Evolutionary conservation across 2,329 filamentous ascomycete genomes (phyloP).

Genomic region (Ascochyta rabiei): DNA sequence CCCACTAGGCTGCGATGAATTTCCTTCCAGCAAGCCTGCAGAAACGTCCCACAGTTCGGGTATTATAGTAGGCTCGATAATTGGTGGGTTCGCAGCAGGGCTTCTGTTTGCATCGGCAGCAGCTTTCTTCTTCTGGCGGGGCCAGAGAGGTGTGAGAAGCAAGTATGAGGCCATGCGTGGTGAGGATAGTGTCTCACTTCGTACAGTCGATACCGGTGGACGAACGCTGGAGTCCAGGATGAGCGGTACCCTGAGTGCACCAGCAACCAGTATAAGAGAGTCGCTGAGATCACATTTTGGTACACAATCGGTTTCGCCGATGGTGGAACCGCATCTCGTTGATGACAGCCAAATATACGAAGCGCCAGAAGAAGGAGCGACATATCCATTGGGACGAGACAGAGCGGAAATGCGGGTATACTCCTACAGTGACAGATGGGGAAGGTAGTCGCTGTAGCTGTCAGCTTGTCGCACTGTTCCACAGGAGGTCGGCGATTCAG

Average conservation of each 20-base stretch:
- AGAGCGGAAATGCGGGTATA: background rate
- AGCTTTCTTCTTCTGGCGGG: slow-evolving; percentile 22
- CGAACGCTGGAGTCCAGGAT: slow-evolving; percentile 1
- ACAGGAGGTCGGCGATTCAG: too few species aligned
- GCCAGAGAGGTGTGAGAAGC: slow-evolving; percentile 15
- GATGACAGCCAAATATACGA: slow-evolving; percentile 23
- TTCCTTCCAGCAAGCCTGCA: slow-evolving; percentile 11
- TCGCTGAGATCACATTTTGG: slow-evolving; percentile 6
- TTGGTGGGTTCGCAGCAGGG: slow-evolving; percentile 23
- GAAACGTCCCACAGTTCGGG: slow-evolving; percentile 11
- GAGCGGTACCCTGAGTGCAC: background rate
- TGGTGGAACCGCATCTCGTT: slow-evolving; percentile 12
- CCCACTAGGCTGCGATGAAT: slow-evolving; percentile 24
- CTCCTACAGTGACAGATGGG: slow-evolving; percentile 30
- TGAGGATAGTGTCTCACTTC: slow-evolving; percentile 19
- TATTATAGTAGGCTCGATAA: slow-evolving; percentile 17
- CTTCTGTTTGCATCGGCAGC: slow-evolving; percentile 18
- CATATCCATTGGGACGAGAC: slow-evolving; percentile 10
- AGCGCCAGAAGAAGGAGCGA: slow-evolving; percentile 26
- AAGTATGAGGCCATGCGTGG: slow-evolving; percentile 21
- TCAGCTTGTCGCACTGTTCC: too few species aligned
- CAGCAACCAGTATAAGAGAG: slow-evolving; percentile 7
- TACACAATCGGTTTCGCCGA: background rate
- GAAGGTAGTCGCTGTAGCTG: slow-evolving; percentile 34
- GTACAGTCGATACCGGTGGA: slow-evolving; percentile 1